A percentile compares a stretch with the other conserved stretches of the same genome.
These are phyloP conservation scores for Sclerotinia trifoliorum DNA, from an alignment of 2,329 filamentous ascomycete species.

Conservation along the genomic window DNA sequence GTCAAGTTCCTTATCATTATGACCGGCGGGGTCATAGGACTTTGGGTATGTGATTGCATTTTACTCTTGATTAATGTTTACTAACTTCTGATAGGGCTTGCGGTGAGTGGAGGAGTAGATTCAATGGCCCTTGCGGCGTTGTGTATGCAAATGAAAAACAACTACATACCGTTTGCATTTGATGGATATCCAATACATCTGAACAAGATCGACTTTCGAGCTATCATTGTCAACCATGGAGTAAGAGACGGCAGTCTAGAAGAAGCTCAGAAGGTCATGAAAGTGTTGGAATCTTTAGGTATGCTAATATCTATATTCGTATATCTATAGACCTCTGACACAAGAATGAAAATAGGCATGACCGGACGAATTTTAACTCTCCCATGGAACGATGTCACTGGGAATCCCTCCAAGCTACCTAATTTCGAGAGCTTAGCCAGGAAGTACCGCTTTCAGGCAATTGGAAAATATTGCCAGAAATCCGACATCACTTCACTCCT, in stretches of 20 bases:
- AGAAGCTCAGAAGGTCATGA: conserved; percentile 54
- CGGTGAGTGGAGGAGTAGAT: conserved; percentile 89
- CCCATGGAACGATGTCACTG: conserved; percentile 49
- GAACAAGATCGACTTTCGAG: conserved; percentile 42
- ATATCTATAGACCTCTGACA: background rate
- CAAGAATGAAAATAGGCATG: conserved; percentile 32
- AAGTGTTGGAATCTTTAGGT: conserved; percentile 32
- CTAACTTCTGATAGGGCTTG: conserved; percentile 55
- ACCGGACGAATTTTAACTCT: conserved; percentile 41
- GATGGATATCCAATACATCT: background rate
- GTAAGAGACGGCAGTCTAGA: conserved; percentile 51
- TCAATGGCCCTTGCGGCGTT: conserved; percentile 93
- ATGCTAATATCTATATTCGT: conserved; percentile 5
- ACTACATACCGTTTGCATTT: conserved; percentile 9
- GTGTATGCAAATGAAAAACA: conserved; percentile 49
- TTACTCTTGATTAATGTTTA: background rate
- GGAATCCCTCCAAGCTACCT: conserved; percentile 47
- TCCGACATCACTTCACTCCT: conserved; percentile 60
- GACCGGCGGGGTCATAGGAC: background rate
- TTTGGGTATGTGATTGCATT: conserved; percentile 8
- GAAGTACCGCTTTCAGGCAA: conserved; percentile 65
- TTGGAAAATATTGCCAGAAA: conserved; percentile 61
- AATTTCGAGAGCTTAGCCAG: conserved; percentile 80
- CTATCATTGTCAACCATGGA: conserved; percentile 57
- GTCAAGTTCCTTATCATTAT: conserved; percentile 12